Evolutionary conservation across 495 filamentous ascomycete species (phyloP).

Genomic region (Lasiosphaeris hirsuta): DNA sequence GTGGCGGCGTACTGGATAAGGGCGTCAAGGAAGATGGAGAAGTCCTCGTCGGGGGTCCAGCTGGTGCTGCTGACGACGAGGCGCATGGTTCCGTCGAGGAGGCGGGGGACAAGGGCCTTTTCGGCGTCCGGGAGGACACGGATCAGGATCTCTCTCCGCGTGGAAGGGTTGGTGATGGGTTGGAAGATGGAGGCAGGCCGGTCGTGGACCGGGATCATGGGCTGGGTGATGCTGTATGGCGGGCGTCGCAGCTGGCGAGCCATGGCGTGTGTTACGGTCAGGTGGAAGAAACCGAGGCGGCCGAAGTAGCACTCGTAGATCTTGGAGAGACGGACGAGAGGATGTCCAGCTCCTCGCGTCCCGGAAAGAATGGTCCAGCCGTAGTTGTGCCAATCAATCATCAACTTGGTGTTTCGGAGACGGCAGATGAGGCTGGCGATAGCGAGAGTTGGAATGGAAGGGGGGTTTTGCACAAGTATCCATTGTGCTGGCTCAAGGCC

Average conservation of each 20-base stretch:
- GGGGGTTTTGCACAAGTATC: slow-evolving; percentile 92
- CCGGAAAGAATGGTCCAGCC: slow-evolving; percentile 87
- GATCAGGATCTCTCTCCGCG: slow-evolving; percentile 57
- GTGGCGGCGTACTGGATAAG: slow-evolving; percentile 64
- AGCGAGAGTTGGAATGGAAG: slow-evolving; percentile 85
- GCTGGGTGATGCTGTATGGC: slow-evolving; percentile 58
- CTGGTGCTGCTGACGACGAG: slow-evolving; percentile 88
- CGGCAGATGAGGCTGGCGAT: slow-evolving; percentile 69
- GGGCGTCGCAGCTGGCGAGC: slow-evolving; percentile 58
- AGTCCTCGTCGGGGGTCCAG: slow-evolving; percentile 97
- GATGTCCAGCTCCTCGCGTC: slow-evolving; percentile 64
- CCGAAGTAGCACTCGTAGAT: slow-evolving; percentile 73
- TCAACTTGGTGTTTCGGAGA: slow-evolving; percentile 73
- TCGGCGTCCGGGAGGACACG: slow-evolving; percentile 50
- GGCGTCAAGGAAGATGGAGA: slow-evolving; percentile 81
- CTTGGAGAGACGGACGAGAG: slow-evolving; percentile 69
- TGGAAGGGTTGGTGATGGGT: slow-evolving; percentile 51
- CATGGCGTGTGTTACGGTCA: slow-evolving; percentile 92
- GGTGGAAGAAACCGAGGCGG: slow-evolving; percentile 64
- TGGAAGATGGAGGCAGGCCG: slow-evolving; percentile 79
- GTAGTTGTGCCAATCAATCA: slow-evolving; percentile 99
- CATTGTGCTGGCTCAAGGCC: slow-evolving; percentile 66
- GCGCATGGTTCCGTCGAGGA: slow-evolving; percentile 54
- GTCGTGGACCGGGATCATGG: slow-evolving; percentile 79
- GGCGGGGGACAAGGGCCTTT: slow-evolving; percentile 46